phyloP scores from a whole-genome alignment of 2,329 filamentous ascomycete species.

The Aplosporella prunicola region DNA sequence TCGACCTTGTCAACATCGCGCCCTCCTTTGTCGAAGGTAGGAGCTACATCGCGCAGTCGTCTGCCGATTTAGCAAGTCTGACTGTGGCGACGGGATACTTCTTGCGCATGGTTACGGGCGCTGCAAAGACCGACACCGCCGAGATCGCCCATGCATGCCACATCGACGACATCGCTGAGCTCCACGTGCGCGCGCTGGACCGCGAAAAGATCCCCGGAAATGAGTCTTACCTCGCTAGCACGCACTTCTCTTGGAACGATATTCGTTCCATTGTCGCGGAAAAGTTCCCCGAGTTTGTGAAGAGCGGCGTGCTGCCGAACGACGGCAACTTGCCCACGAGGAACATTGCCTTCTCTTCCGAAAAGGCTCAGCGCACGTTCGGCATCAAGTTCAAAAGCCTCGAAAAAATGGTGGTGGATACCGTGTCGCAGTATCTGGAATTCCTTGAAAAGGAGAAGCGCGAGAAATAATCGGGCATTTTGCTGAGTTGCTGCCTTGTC shows the following conservation, averaged over 20 bases:
- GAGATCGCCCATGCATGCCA: constrained; percentile 3
- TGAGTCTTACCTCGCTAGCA: background rate
- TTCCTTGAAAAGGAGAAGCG: background rate
- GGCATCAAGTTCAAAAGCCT: background rate
- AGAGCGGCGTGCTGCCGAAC: constrained; percentile 5
- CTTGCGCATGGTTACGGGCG: background rate
- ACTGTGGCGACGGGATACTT: background rate
- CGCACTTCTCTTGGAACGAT: constrained; percentile 2
- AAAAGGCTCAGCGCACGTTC: constrained; percentile 1
- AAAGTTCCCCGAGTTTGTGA: constrained; percentile 7
- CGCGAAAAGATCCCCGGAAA: background rate
- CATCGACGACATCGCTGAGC: constrained; percentile 8
- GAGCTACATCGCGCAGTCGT: background rate
- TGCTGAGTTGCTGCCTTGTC: too few relatives aligned
- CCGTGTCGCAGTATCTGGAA: constrained; percentile 1
- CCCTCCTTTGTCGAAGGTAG: background rate
- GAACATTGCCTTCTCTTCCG: background rate
- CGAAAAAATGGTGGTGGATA: background rate
- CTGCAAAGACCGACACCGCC: background rate
- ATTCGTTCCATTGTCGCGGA: background rate
- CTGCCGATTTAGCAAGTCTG: background rate
- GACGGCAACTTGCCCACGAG: constrained; percentile 5
- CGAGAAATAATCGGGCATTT: too few relatives aligned
- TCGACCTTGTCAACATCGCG: background rate
- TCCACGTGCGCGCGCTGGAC: constrained; percentile 11